Conservation (phyloP, 495 filamentous ascomycete genomes). For the Penicillium roqueforti region DNA sequence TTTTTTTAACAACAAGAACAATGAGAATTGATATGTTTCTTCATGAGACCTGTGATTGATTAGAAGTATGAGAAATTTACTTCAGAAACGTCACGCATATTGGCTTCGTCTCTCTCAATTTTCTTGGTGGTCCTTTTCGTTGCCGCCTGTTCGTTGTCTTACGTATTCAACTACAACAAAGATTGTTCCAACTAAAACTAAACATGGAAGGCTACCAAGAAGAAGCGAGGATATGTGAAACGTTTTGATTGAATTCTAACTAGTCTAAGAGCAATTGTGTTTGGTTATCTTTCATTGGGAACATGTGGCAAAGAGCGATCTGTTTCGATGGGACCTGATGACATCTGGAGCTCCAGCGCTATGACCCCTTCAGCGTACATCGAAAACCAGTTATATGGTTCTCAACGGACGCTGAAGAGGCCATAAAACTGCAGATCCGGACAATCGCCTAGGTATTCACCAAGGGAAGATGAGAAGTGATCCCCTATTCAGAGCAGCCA, state of each 20-base stretch:
- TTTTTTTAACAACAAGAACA: background rate
- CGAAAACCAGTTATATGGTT: slow-evolving; percentile 1
- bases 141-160: too few species aligned
- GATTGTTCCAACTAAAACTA: background rate
- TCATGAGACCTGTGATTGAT: background rate
- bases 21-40: background rate
- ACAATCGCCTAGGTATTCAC: background rate
- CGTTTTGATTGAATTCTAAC: background rate
- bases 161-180: too few species aligned
- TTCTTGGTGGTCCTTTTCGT: too few species aligned
- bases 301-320: background rate
- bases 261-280: background rate
- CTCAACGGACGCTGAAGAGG: slow-evolving; percentile 10
- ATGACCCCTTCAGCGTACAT: slow-evolving; percentile 11
- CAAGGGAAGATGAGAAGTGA: background rate
- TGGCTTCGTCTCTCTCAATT: too few species aligned
- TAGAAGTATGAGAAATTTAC: background rate
- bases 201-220: background rate
- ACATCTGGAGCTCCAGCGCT: background rate
- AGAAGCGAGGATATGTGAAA: background rate
- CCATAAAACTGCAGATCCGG: background rate
- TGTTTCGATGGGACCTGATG: background rate
- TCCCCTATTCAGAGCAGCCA: background rate
- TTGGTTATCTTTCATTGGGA: background rate
- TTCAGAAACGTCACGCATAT: background rate